phyloP scores from a whole-genome alignment of 176 grass and related monocot species.

The Echinochloa phyllopogon region DNA sequence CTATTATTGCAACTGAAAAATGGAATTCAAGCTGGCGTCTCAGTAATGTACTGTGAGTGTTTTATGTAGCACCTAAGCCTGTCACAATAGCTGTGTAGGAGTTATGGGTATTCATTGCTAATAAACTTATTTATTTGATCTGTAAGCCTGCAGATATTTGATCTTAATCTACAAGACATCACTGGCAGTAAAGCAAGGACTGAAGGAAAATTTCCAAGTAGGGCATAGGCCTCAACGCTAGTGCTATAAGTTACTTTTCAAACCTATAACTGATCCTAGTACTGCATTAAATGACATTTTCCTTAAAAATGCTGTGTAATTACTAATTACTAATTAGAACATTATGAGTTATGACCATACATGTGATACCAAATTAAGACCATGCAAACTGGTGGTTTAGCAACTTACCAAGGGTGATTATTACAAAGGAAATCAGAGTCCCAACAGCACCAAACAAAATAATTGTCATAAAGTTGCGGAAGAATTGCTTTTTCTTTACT shows the following conservation, averaged over 20 bases:
- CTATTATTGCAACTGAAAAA: not conserved
- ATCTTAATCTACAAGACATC: constrained; percentile 6
- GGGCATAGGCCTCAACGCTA: not conserved
- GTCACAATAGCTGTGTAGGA: constrained; percentile 4
- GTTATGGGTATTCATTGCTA: not conserved
- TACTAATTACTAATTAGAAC: too few species aligned
- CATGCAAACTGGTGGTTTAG: constrained; percentile 11
- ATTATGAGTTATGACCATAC: not conserved
- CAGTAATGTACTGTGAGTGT: not conserved
- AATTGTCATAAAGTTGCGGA: constrained; percentile 92
- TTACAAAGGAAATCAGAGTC: constrained; percentile 91
- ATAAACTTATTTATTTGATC: not conserved
- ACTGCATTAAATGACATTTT: not conserved
- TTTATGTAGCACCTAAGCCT: constrained; percentile 33
- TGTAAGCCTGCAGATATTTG: too few species aligned
- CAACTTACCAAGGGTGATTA: constrained; percentile 82
- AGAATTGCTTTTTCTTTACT: constrained; percentile 99
- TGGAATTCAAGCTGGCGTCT: not conserved
- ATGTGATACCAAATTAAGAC: constrained; percentile 7
- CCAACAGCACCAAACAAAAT: constrained; percentile 87
- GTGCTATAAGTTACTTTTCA: not conserved
- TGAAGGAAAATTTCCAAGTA: not conserved
- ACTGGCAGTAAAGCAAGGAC: not conserved
- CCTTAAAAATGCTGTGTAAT: too few species aligned
- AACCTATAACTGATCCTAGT: not conserved